Evolutionary conservation across 345 rosid species (phyloP).

Genomic region (Brassica rapa): DNA sequence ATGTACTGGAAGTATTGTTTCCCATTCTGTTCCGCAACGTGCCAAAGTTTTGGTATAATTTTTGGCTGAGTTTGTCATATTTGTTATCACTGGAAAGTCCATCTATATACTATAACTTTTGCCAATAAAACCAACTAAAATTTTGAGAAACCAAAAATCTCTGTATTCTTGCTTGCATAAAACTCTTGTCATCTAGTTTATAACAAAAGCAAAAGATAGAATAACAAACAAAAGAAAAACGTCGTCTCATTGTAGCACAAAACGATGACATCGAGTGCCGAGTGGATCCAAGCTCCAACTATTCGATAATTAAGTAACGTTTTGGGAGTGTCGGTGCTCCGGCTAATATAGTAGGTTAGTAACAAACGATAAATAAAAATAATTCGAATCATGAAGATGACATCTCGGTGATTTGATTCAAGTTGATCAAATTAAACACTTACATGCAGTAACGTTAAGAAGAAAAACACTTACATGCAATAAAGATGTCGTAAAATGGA

Average conservation of each 20-base stretch:
- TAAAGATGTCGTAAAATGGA: not conserved
- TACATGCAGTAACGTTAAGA: slow-evolving; percentile 16
- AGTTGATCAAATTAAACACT: not conserved
- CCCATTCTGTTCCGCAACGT: not conserved
- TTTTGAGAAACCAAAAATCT: not conserved
- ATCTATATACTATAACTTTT: not conserved
- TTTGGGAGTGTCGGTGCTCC: slow-evolving; percentile 33
- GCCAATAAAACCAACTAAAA: not conserved
- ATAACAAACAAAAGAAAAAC: not conserved
- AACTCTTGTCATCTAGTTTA: slow-evolving; percentile 20
- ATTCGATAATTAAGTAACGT: slow-evolving; percentile 28
- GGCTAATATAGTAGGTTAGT: slow-evolving; percentile 23
- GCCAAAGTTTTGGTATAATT: not conserved
- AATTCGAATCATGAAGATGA: not conserved
- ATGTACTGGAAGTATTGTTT: not conserved
- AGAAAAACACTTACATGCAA: slow-evolving; percentile 4
- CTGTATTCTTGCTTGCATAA: not conserved
- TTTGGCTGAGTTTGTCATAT: not conserved
- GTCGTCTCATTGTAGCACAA: slow-evolving; percentile 11
- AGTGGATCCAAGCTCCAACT: slow-evolving; percentile 20
- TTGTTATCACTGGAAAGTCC: not conserved
- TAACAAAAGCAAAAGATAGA: slow-evolving; percentile 14
- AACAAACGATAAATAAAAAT: slow-evolving; percentile 14
- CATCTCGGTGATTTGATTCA: slow-evolving; percentile 4
- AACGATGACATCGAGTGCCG: slow-evolving; percentile 13